phyloP scores from a whole-genome alignment of 2,329 filamentous ascomycete genomes.

The Orbilia blumenaviensis region DNA sequence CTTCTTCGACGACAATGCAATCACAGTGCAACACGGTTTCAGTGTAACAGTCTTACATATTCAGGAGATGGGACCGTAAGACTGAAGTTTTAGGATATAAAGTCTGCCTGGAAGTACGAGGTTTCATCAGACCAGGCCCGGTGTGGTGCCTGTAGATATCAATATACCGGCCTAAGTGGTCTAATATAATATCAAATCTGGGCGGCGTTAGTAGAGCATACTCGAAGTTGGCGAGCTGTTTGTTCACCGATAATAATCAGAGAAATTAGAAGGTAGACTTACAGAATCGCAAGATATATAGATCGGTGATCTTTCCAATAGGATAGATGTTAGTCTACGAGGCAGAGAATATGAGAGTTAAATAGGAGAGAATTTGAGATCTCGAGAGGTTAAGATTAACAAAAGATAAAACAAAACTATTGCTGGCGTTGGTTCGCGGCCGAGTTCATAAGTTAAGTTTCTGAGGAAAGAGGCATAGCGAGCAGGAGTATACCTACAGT shows the following conservation, averaged over 20 bases:
- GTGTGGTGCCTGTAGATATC: neutral
- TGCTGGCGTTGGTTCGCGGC: neutral
- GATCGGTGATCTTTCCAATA: neutral
- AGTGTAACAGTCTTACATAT: neutral
- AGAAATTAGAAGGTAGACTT: neutral
- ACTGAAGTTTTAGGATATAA: neutral
- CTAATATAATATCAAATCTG: too few relatives aligned
- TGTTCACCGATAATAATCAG: slow-evolving; percentile 2
- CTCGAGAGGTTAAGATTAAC: neutral
- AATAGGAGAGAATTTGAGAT: neutral
- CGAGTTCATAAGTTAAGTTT: neutral
- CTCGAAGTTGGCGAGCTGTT: neutral
- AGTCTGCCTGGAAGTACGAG: neutral
- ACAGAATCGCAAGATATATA: neutral
- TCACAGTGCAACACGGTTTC: slow-evolving; percentile 15
- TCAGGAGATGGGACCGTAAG: neutral
- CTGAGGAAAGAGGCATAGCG: neutral
- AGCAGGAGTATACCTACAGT: neutral
- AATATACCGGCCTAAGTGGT: neutral
- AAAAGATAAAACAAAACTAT: neutral
- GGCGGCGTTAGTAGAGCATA: neutral
- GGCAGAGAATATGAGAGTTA: neutral
- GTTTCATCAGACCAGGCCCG: neutral
- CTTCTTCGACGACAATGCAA: slow-evolving; percentile 5
- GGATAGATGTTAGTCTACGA: neutral